Percentiles rank a stretch among this genome's conserved stretches.
phyloP scores from a whole-genome alignment of 192 early-diverging fungal genomes.

The Entomortierella chlamydospora region DNA sequence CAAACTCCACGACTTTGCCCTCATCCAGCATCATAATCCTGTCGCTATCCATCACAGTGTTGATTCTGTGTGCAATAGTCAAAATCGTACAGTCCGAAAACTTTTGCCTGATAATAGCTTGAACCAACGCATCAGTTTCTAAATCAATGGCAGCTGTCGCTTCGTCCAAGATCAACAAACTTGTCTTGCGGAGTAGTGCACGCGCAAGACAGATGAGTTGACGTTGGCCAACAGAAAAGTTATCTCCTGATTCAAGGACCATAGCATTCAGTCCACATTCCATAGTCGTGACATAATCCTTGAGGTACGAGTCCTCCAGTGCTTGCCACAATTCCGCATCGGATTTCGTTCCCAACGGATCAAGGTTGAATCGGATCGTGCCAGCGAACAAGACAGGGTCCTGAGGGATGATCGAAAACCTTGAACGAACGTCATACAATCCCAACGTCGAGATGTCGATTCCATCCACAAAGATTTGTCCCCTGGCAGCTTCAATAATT shows the following conservation, averaged over 20 bases:
- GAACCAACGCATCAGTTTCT: constrained; percentile 86
- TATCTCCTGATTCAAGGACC: constrained; percentile 81
- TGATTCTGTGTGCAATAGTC: constrained; percentile 90
- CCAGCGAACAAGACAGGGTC: constrained; percentile 77
- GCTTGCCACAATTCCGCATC: constrained; percentile 75
- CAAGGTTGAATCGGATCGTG: constrained; percentile 66
- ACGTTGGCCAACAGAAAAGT: constrained; percentile 85
- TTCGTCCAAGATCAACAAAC: constrained; percentile 58
- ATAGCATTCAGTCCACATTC: constrained; percentile 74
- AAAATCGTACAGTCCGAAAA: constrained; percentile 86
- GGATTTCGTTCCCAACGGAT: constrained; percentile 60
- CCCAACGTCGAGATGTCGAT: constrained; percentile 64
- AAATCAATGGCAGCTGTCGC: constrained; percentile 78
- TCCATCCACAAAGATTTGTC: constrained; percentile 64
- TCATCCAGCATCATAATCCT: constrained; percentile 74
- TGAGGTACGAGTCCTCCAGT: constrained; percentile 75
- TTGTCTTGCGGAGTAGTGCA: constrained; percentile 72
- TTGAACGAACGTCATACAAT: constrained; percentile 64
- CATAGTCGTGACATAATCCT: constrained; percentile 69
- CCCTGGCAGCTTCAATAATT: constrained; percentile 58
- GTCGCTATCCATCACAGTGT: constrained; percentile 88
- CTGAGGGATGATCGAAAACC: constrained; percentile 83
- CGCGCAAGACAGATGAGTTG: constrained; percentile 79
- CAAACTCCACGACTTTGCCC: constrained; percentile 72
- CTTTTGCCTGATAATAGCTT: constrained; percentile 80